Base-by-base conservation (phyloP, 768 basidiomycete species). In the Russula olivacea region DNA sequence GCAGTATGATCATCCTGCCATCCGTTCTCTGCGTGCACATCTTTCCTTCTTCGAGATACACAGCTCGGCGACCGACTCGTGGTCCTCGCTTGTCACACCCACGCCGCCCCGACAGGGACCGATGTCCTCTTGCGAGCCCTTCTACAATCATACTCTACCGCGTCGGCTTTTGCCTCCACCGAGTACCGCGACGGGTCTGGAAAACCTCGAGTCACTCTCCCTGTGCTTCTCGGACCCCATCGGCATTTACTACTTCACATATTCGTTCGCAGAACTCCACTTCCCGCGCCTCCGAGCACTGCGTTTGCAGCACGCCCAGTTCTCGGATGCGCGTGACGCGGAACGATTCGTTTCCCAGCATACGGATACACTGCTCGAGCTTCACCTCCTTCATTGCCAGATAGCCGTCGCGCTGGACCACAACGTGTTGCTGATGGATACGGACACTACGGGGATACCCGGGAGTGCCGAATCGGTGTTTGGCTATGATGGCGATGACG, bases 241-340 rank as follows among this genome's bases (percentile, higher is more conserved):
- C 48, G 63, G 63, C 40, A 32, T 60, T 6, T 43, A 55, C 41
- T 60, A 54, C 25, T 11, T 64, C 15, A 19, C 53, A 2, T 64
- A 55, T 36, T 43, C 52, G 25, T 59, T 59, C 11, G n/a, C 47
- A 47, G 40, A 55, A 5, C 63, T 64, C 17, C 14, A 50, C 48
- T 64, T 64, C 32, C 58, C 63, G 14, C 47, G 53, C 9, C 48
- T 64, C 2, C 58, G 63, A 15, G 63, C 53, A 10, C 40, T 64
- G 15, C 63, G 63, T 4, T 23, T 64, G 1, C 63, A 64, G 14
- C 63, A 59, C 23, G 53, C 55, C 28, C 63, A 60, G 40, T 64
- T 64, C 63, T 64, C 63, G 3, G 51, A 12, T 4, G 38, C 52
- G 40, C 23, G 63, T 4, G 63, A 64, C 36, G 63, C 63, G 3